Evolutionary conservation across 495 filamentous ascomycete species (phyloP).

Genomic region (Penicillium dipodomyicola): DNA sequence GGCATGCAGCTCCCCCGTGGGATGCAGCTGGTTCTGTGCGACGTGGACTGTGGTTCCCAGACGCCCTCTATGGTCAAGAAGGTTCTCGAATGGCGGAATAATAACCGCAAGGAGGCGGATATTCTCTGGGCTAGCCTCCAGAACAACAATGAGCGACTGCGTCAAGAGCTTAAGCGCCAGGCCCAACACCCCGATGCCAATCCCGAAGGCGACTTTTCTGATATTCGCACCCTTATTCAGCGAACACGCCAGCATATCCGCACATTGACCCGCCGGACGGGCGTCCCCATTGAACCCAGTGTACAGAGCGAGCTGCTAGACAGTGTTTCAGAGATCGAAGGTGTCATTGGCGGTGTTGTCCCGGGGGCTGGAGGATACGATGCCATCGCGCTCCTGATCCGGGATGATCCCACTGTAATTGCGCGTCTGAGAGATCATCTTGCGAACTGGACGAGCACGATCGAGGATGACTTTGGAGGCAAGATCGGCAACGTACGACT

Average conservation of each 20-base stretch:
- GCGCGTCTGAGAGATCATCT: constrained; percentile 61
- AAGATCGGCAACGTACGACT: constrained; percentile 72
- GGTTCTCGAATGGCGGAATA: constrained; percentile 77
- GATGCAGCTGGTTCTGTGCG: constrained; percentile 80
- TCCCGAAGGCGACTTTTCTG: constrained; percentile 30
- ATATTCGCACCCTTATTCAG: constrained; percentile 43
- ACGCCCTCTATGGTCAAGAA: constrained; percentile 94
- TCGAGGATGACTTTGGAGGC: constrained; percentile 50
- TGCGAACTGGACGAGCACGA: constrained; percentile 57
- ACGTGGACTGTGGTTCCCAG: constrained; percentile 91
- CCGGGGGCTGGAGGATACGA: constrained; percentile 95
- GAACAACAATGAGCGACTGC: constrained; percentile 67
- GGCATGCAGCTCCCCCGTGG: constrained; percentile 63
- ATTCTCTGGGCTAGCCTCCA: constrained; percentile 72
- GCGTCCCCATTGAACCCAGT: constrained; percentile 86
- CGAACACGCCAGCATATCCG: constrained; percentile 62
- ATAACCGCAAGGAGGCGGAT: constrained; percentile 63
- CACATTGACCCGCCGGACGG: constrained; percentile 68
- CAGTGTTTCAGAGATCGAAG: constrained; percentile 64
- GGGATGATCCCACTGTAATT: constrained; percentile 68
- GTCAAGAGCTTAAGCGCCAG: constrained; percentile 53
- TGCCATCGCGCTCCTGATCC: constrained; percentile 77
- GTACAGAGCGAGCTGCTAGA: constrained; percentile 84
- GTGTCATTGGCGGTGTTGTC: constrained; percentile 87
- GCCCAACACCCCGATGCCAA: constrained; percentile 34